Percentiles rank a stretch among this genome's conserved stretches.
Evolutionary conservation across 495 filamentous ascomycete genomes (phyloP).

Genomic region (Xylaria palmicola): DNA sequence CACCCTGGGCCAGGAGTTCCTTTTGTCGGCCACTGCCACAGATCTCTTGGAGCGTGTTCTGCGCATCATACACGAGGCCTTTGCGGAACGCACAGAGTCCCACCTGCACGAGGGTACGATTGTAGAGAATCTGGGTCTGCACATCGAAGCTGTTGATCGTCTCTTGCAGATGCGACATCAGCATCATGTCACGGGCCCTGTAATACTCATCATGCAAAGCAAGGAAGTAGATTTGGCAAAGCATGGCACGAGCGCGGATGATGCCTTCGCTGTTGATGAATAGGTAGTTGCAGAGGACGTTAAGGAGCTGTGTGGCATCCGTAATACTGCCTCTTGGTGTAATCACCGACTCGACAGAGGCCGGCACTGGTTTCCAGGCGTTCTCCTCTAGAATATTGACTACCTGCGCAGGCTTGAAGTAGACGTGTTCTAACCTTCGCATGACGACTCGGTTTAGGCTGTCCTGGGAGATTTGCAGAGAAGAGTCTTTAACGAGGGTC

Average conservation of each 20-base stretch:
- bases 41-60: slow-evolving; percentile 94
- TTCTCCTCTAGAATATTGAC: slow-evolving; percentile 89
- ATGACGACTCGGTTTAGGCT: slow-evolving; percentile 87
- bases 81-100: slow-evolving; percentile 97
- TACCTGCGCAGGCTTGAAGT: slow-evolving; percentile 98
- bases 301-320: slow-evolving; percentile 74
- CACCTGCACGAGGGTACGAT: slow-evolving; percentile 95
- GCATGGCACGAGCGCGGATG: slow-evolving; percentile 92
- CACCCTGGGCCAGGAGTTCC: slow-evolving; percentile 94
- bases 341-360: slow-evolving; percentile 69
- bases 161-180: slow-evolving; percentile 99
- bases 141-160: slow-evolving; percentile 94
- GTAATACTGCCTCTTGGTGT: slow-evolving; percentile 64
- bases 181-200: slow-evolving; percentile 95
- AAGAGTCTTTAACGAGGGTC: slow-evolving; percentile 64
- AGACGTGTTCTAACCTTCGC: slow-evolving; percentile 91
- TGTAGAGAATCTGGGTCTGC: slow-evolving; percentile 96
- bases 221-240: slow-evolving; percentile 97
- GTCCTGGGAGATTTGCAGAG: slow-evolving; percentile 75
- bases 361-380: slow-evolving; percentile 81
- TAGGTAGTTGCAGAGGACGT: slow-evolving; percentile 88
- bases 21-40: slow-evolving; percentile 96
- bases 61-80: slow-evolving; percentile 94
- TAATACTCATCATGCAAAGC: slow-evolving; percentile 97
- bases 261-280: slow-evolving; percentile 93